Conservation (phyloP, 352 stramenopile species). For the Pythium apleroticum region DNA sequence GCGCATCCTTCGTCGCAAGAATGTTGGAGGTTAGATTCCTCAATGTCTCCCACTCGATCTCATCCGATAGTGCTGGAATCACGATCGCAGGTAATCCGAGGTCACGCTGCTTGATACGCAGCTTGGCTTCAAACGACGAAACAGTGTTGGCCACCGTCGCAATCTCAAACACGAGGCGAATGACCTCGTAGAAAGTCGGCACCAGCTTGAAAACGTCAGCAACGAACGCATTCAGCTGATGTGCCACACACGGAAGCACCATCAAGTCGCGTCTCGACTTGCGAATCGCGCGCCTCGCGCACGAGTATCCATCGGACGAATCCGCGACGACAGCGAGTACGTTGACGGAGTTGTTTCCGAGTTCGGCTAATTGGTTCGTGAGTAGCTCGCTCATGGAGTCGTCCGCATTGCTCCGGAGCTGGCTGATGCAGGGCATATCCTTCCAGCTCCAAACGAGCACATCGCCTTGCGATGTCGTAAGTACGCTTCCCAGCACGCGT, state of each 20-base stretch:
- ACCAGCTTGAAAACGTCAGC: conserved; percentile 18
- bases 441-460: conserved; percentile 17
- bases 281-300: conserved; percentile 2
- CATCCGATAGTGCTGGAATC: not conserved
- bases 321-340: conserved; percentile 19
- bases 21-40: conserved; percentile 12
- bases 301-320: conserved; percentile 12
- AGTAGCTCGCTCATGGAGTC: conserved; percentile 3
- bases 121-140: not conserved
- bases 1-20: conserved; percentile 11
- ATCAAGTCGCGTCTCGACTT: conserved; percentile 21
- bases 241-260: conserved; percentile 24
- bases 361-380: not conserved
- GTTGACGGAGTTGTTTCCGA: conserved; percentile 10
- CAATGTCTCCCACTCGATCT: conserved; percentile 21
- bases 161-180: conserved; percentile 10
- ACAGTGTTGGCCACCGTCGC: not conserved
- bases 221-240: conserved; percentile 23
- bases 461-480: conserved; percentile 20
- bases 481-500: conserved; percentile 6
- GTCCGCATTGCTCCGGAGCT: not conserved
- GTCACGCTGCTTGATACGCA: conserved; percentile 12
- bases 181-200: conserved; percentile 7
- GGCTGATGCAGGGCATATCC: not conserved
- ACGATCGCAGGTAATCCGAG: not conserved